phyloP scores from a whole-genome alignment of 1,284 basidiomycete species.

The Tremellales sp. region DNA sequence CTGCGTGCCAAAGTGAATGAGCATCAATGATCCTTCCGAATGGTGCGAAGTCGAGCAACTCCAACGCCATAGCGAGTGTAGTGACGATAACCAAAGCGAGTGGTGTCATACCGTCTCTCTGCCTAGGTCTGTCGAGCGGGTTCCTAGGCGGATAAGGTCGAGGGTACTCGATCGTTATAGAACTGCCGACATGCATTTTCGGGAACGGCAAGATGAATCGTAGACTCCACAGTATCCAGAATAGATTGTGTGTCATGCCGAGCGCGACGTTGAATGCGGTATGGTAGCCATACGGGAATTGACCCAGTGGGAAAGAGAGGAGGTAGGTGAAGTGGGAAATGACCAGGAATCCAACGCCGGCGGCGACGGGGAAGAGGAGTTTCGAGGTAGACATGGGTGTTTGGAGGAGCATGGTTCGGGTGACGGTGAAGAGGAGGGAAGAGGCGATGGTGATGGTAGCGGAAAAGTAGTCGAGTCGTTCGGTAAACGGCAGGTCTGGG shows the following conservation, averaged over 20 bases:
- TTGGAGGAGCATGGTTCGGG: slow-evolving; percentile 70
- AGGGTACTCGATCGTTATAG: slow-evolving; percentile 12
- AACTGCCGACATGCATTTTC: slow-evolving; percentile 5
- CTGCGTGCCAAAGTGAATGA: slow-evolving; percentile 89
- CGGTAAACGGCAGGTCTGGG: slow-evolving; percentile 76
- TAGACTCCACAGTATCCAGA: slow-evolving; percentile 78
- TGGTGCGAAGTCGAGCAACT: slow-evolving; percentile 90
- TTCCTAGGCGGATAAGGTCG: slow-evolving; percentile 33
- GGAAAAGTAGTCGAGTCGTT: slow-evolving; percentile 92
- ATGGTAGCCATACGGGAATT: slow-evolving; percentile 96
- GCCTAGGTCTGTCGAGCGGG: slow-evolving; percentile 17
- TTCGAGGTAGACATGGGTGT: slow-evolving; percentile 20
- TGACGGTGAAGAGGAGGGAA: slow-evolving; percentile 66
- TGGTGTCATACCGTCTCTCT: slow-evolving; percentile 53
- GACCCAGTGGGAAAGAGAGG: slow-evolving; percentile 58
- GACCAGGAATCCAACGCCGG: slow-evolving; percentile 23
- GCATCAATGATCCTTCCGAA: slow-evolving; percentile 75
- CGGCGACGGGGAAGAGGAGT: slow-evolving; percentile 19
- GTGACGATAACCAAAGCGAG: slow-evolving; percentile 65
- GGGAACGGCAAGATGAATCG: slow-evolving; percentile 50
- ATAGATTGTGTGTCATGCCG: slow-evolving; percentile 62
- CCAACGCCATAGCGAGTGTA: slow-evolving; percentile 71
- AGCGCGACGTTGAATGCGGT: slow-evolving; percentile 77
- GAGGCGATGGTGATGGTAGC: slow-evolving; percentile 78
- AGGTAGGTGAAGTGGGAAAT: slow-evolving; percentile 44